Base-by-base conservation (phyloP, 805 yeast species). In the Candida xyloterini region DNA sequence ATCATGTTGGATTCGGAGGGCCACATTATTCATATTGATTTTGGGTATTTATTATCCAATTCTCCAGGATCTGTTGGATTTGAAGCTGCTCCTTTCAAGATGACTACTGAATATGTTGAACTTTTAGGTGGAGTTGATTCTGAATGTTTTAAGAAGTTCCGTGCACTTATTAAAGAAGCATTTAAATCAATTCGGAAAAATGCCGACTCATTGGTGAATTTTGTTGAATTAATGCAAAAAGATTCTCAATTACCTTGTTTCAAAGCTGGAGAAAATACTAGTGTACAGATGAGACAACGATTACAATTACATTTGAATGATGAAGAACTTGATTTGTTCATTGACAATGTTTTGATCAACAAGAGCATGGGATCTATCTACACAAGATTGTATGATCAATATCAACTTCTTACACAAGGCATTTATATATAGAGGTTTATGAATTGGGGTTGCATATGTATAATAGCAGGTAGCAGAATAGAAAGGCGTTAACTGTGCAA, bases 51-150 rank as follows among this genome's bases (percentile, higher is more conserved):
- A 59, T 69, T 91, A 3, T 87, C 96, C 0, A 91, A 93, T 57
- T 83, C 97, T 0, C 99, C 99, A 0, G 99, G 99, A 3, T 84
- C 95, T 34, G 89, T 93, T 40, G 96, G 97, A 0, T 90, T 93
- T 60, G 99, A 93, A 58, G 95, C 96, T 1, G 96, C 98, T 1
- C 97, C 99, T 1, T 93, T 93, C 71, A 93, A 93, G 59, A 69
- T 93, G 13, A 88, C 98, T 0, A 71, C 72, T 43, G 99, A 93
- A 55, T 93, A 93, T 52, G 78, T 91, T 15, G 97, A 90, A 23
- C 62, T 93, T 4, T 60, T 93, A 50, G 99, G 95, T 9, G 98
- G 98, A 0, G 40, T 71, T 0, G 81, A 78, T 2, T 76, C 88
- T 14, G 74, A 68, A 15, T 65, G 74, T 36, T 93, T 77, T 63